Base-by-base conservation (phyloP, 192 early-diverging fungal species). In the Paraglomus brasilianum region DNA sequence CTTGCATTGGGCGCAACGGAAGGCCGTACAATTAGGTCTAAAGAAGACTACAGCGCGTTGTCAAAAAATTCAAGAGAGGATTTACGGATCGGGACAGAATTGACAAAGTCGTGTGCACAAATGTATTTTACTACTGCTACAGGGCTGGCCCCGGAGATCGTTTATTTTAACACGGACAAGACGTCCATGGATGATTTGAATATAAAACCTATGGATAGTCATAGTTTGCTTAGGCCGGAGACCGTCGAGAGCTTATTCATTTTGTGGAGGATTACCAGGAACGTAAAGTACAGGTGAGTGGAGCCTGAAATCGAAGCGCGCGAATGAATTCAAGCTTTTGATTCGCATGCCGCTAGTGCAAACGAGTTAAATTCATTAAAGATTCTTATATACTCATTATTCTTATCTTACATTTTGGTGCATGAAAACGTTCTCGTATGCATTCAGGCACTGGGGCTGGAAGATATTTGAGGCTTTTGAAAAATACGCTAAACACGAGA, bases 211-310 rank as follows among this genome's bases (percentile, higher is more conserved):
- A 38, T 63, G 11, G 92, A 93, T 74, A 77, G 72, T 8, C 92
- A 93, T 69, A 91, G 93, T 76, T 74, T 94, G 45, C 77, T 98
- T 74, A 77, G 96, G 46, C 93, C 94, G 3, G 95, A 98, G 72
- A 93, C 93, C 0, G 80, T 95, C 5, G 95, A 98, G 68, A 91
- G 88, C 66, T 74, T 98, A 52, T 95, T 96, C 81, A 79, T 93
- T 19, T 70, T 96, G 66, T 96, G 87, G 80, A 75, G 93, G 40
- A 72, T 95, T 22, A 98, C 95, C 13, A 92, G 93, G 11, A 87
- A 98, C 64, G 69, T 76, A 15, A 87, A 83, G 69, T 98, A 95
- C 75, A 82, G 88, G 89, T 80, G 86, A 84, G 80, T 80, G 0
- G 5, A 46, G 8, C 15, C 38, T n/a, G 30, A 19, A 13, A 11